Base-by-base conservation (phyloP, 345 rosid genomes). In the Ailanthus altissimus region DNA sequence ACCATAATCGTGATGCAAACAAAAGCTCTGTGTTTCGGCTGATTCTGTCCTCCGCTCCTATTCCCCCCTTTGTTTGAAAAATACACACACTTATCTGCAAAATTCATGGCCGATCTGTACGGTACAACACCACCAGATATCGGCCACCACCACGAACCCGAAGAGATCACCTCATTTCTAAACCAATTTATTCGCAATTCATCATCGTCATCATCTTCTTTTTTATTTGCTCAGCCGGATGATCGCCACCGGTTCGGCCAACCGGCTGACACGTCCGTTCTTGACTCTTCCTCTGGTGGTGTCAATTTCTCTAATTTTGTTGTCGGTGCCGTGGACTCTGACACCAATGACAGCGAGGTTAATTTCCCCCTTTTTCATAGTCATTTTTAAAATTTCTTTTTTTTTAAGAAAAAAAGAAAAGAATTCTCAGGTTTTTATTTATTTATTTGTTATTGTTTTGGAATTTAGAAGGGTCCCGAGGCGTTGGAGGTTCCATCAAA, bases 61-160 rank as follows among this genome's bases (percentile, higher is more conserved):
- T 61, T 11, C 40, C 45, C 40, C 8, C 25, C 18, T 66, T 51
- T 61, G 5, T 8, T 59, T 16, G 8, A 0, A 9, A 0, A 46
- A 18, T 63, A 6, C 25, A 36, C 38, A 23, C 46, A 49, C 21
- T 67, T 51, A 6, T 50, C 80, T 20, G 62, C 45, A 13, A 32
- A 32, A 38, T 72, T 76, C 61, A 87, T 89, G 92, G 92, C 88
- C 81, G 83, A 89, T 87, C 88, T 87, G 79, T 87, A 89, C 83
- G 89, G 86, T 69, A 54, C 76, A 2, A 73, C 80, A 45, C 80
- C 82, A 2, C 83, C 86, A 42, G 61, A 88, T 23, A 57, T 78
- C 12, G 61, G 74, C 5, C 75, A 32, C 38, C 38, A 32, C 38
- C 38, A 73, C 9, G 92, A 83, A 70, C 82, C 86, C 6, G 90